Percentiles rank a stretch among this genome's conserved stretches.
Evolutionary conservation across 306 rosid genomes (phyloP).

Genomic region (Trichosanthes truncata): DNA sequence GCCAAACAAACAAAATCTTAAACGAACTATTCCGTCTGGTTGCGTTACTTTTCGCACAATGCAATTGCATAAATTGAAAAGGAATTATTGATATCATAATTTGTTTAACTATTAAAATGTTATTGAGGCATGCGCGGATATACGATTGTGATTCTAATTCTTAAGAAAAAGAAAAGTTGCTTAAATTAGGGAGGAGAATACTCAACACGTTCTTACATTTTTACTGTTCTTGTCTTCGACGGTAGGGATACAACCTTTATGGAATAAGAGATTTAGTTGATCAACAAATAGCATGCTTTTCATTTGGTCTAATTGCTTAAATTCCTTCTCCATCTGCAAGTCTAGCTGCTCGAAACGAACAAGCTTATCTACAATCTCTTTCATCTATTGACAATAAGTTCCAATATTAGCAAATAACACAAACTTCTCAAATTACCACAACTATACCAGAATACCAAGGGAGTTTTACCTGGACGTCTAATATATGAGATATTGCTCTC

Average conservation of each 20-base stretch:
- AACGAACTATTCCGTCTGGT: too few relatives aligned
- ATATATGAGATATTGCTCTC: constrained; percentile 46
- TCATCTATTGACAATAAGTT: constrained; percentile 40
- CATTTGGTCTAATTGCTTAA: constrained; percentile 62
- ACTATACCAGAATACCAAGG: neutral
- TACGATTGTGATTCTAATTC: too few relatives aligned
- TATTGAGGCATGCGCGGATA: too few relatives aligned
- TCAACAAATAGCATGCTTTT: constrained; percentile 60
- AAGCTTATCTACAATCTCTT: constrained; percentile 58
- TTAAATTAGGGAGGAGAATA: neutral
- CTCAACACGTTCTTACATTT: constrained; percentile 31
- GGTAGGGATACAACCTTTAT: constrained; percentile 22
- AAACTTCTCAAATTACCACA: neutral
- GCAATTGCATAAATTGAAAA: too few relatives aligned
- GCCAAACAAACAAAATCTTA: too few relatives aligned
- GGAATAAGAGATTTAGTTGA: constrained; percentile 51
- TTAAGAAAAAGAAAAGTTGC: neutral
- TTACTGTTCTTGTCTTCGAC: constrained; percentile 19
- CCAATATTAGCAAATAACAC: constrained; percentile 16
- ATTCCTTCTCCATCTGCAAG: constrained; percentile 64
- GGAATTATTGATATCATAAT: too few relatives aligned
- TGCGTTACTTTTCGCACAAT: too few relatives aligned
- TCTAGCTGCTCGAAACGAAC: constrained; percentile 50
- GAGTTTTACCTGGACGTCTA: constrained; percentile 48
- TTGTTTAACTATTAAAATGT: too few relatives aligned